phyloP scores from a whole-genome alignment of 2,329 filamentous ascomycete genomes.

The Pseudogymnoascus sp. region DNA sequence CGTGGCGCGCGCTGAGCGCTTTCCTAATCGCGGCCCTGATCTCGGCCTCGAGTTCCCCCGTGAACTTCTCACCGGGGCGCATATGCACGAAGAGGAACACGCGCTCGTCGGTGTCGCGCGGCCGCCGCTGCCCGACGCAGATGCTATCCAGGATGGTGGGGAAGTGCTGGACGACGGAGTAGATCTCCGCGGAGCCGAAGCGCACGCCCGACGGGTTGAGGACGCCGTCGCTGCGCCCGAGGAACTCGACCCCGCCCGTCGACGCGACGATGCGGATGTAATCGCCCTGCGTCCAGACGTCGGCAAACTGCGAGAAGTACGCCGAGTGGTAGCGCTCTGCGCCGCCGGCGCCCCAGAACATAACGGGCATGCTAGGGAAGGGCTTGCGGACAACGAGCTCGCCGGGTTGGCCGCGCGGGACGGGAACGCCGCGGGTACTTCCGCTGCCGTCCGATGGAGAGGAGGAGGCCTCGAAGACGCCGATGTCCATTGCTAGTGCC shows the following conservation, averaged over 20 bases:
- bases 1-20: conserved; percentile 39
- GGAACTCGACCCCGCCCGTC: conserved; percentile 55
- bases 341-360: conserved; percentile 47
- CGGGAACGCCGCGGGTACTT: conserved; percentile 49
- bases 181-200: conserved; percentile 50
- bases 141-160: conserved; percentile 44
- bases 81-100: conserved; percentile 51
- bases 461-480: conserved; percentile 53
- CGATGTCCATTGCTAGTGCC: conserved; percentile 42
- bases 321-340: conserved; percentile 40
- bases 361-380: conserved; percentile 67
- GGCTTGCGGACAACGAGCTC: conserved; percentile 49
- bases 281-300: conserved; percentile 74
- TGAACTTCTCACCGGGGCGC: conserved; percentile 44
- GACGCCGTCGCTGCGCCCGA: conserved; percentile 56
- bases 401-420: conserved; percentile 64
- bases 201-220: conserved; percentile 47
- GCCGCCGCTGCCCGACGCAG: conserved; percentile 49
- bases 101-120: conserved; percentile 44
- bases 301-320: conserved; percentile 51
- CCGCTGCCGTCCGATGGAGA: conserved; percentile 33
- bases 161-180: conserved; percentile 45
- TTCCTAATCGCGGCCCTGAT: conserved; percentile 56
- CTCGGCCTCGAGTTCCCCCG: conserved; percentile 42
- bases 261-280: conserved; percentile 61